Evolutionary conservation across 1,284 basidiomycete genomes (phyloP).

Genomic region (Marasmius tenuissimus): DNA sequence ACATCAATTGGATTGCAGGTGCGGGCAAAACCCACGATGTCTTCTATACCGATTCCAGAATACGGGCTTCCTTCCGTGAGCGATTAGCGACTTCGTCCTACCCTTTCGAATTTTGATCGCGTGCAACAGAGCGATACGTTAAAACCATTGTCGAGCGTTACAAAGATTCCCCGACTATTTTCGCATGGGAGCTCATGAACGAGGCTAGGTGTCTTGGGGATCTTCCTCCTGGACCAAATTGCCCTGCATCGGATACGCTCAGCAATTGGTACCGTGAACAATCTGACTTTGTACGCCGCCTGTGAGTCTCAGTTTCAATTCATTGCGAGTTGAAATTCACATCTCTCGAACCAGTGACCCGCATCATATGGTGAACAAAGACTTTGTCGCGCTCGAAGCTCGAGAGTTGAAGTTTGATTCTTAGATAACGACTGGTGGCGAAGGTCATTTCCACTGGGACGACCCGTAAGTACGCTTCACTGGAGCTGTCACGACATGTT

Average conservation of each 20-base stretch:
- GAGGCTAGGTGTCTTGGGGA: conserved; percentile 59
- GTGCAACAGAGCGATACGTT: conserved; percentile 47
- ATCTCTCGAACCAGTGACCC: conserved; percentile 39
- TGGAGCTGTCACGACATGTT: conserved; percentile 28
- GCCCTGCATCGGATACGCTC: conserved; percentile 46
- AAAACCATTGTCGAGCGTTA: conserved; percentile 54
- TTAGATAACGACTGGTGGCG: conserved; percentile 53
- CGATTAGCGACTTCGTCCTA: conserved; percentile 3
- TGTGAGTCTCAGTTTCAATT: conserved; percentile 34
- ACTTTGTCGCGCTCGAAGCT: neutral
- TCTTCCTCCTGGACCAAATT: conserved; percentile 42
- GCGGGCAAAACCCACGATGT: conserved; percentile 43
- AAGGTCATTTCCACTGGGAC: conserved; percentile 56
- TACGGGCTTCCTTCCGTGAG: conserved; percentile 51
- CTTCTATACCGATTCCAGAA: conserved; percentile 50
- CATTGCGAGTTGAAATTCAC: too few species aligned
- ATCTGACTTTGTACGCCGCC: conserved; percentile 46
- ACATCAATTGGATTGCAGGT: conserved; percentile 52
- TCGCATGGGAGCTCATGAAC: conserved; percentile 62
- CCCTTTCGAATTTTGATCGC: neutral
- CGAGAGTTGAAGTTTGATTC: neutral
- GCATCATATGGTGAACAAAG: conserved; percentile 35
- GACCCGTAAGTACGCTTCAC: conserved; percentile 38
- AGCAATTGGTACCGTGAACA: conserved; percentile 52
- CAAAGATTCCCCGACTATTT: conserved; percentile 50